phyloP scores from a whole-genome alignment of 2,329 filamentous ascomycete genomes.

The Elsinoe fawcettii region DNA sequence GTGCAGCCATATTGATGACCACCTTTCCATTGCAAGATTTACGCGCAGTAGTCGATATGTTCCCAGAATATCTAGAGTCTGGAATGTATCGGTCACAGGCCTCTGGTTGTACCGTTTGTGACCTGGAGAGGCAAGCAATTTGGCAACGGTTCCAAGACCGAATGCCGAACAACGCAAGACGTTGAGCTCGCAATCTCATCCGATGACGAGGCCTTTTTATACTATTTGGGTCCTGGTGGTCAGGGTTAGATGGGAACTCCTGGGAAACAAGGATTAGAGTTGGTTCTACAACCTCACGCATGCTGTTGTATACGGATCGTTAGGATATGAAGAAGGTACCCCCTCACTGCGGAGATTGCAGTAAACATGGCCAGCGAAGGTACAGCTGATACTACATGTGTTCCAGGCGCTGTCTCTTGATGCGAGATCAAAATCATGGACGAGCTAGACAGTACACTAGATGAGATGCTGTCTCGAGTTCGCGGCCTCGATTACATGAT shows the following conservation, averaged over 20 bases:
- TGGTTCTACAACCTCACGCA: constrained; percentile 1
- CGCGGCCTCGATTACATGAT: not conserved
- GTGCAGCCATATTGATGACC: not conserved
- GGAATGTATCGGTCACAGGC: not conserved
- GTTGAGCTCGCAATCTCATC: not conserved
- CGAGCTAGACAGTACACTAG: not conserved
- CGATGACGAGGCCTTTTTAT: constrained; percentile 6
- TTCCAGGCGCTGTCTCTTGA: not conserved
- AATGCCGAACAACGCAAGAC: not conserved
- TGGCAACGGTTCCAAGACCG: not conserved
- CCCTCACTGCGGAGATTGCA: not conserved
- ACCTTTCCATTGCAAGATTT: not conserved
- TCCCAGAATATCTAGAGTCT: not conserved
- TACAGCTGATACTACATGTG: not conserved
- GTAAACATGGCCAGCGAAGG: not conserved
- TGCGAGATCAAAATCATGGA: not conserved
- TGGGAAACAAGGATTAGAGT: not conserved
- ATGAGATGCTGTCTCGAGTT: not conserved
- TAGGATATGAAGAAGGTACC: not conserved
- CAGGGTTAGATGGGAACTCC: not conserved
- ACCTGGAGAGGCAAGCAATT: constrained; percentile 10
- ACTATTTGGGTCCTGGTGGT: not conserved
- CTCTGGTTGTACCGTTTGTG: constrained; percentile 5
- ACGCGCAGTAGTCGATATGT: not conserved
- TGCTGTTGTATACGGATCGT: constrained; percentile 7